Percentiles rank a stretch among this genome's conserved stretches.
phyloP scores from a whole-genome alignment of 2,329 filamentous ascomycete species.

The Stagonosporopsis chrysanthemi region DNA sequence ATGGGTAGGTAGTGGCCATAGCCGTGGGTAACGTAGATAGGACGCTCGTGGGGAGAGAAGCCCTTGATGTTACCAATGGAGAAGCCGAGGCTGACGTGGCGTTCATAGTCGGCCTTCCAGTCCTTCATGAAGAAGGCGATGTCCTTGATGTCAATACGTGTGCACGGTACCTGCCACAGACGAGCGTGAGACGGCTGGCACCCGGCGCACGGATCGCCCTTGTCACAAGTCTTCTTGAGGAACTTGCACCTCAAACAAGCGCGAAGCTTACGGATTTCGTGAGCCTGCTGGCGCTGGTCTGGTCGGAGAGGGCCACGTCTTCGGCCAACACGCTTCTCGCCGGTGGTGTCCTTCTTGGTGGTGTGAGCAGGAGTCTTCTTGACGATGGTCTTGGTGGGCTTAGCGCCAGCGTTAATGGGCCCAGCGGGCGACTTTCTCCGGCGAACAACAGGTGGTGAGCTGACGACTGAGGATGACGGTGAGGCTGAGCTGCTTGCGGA shows the following conservation, averaged over 20 bases:
- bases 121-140: slow-evolving; percentile 99
- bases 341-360: slow-evolving; percentile 76
- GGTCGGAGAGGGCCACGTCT: slow-evolving; percentile 88
- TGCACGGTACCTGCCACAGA: slow-evolving; percentile 97
- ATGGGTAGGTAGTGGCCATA: slow-evolving; percentile 94
- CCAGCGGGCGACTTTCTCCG: slow-evolving; percentile 71
- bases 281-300: slow-evolving; percentile 94
- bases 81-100: slow-evolving; percentile 84
- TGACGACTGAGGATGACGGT: slow-evolving; percentile 61
- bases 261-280: slow-evolving; percentile 93
- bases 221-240: slow-evolving; percentile 98
- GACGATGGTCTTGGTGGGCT: slow-evolving; percentile 83
- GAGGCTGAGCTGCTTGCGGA: slow-evolving; percentile 66
- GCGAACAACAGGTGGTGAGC: slow-evolving; percentile 66
- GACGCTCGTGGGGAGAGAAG: slow-evolving; percentile 67
- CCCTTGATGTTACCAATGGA: slow-evolving; percentile 96
- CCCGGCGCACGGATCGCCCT: slow-evolving; percentile 92
- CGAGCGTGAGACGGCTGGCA: slow-evolving; percentile 95
- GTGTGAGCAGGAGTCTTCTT: slow-evolving; percentile 72
- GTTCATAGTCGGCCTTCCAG: slow-evolving; percentile 96
- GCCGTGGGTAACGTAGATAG: slow-evolving; percentile 94
- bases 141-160: slow-evolving; percentile 97
- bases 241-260: slow-evolving; percentile 97
- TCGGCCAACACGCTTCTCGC: slow-evolving; percentile 92
- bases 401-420: slow-evolving; percentile 57